These are phyloP conservation scores for Pseudoneurospora amorphoporcata DNA, from an alignment of 495 filamentous ascomycete genomes.

Conservation along the genomic window DNA sequence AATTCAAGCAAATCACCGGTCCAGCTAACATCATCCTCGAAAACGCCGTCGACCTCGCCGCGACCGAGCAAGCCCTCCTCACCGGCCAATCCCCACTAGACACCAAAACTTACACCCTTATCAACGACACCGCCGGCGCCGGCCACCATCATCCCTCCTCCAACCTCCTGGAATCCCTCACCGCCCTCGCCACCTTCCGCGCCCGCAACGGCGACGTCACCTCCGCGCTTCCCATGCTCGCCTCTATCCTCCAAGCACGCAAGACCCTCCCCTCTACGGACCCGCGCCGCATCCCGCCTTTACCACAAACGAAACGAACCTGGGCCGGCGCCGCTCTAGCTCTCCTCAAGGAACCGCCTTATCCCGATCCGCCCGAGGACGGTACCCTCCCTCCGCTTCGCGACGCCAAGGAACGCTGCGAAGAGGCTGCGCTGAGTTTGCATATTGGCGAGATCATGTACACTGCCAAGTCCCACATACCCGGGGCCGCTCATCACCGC, in stretches of 20 bases:
- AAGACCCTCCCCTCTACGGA: conserved; percentile 25
- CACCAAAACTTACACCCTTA: conserved; percentile 46
- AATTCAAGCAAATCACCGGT: conserved; percentile 52
- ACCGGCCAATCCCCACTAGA: conserved; percentile 42
- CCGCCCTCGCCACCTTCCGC: conserved; percentile 65
- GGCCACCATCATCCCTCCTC: conserved; percentile 36
- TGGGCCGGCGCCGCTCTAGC: conserved; percentile 4
- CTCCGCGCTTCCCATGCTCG: conserved; percentile 70
- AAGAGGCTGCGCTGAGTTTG: conserved; percentile 73
- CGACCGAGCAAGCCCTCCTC: conserved; percentile 16
- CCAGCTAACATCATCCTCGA: conserved; percentile 20
- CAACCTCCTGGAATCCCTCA: conserved; percentile 65
- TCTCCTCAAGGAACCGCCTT: conserved; percentile 43
- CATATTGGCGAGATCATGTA: conserved; percentile 94
- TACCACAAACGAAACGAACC: background rate
- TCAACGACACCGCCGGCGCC: conserved; percentile 32
- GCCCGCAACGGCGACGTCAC: conserved; percentile 54
- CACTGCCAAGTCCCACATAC: background rate
- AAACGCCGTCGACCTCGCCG: conserved; percentile 19
- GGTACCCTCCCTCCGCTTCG: conserved; percentile 56
- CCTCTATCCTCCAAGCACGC: conserved; percentile 72
- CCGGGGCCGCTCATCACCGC: conserved; percentile 30
- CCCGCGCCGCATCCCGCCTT: background rate
- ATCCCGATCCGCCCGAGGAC: conserved; percentile 53
- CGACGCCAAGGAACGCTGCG: conserved; percentile 53